Conservation (phyloP, 768 basidiomycete species). For the Pulveroboletus ravenelii region DNA sequence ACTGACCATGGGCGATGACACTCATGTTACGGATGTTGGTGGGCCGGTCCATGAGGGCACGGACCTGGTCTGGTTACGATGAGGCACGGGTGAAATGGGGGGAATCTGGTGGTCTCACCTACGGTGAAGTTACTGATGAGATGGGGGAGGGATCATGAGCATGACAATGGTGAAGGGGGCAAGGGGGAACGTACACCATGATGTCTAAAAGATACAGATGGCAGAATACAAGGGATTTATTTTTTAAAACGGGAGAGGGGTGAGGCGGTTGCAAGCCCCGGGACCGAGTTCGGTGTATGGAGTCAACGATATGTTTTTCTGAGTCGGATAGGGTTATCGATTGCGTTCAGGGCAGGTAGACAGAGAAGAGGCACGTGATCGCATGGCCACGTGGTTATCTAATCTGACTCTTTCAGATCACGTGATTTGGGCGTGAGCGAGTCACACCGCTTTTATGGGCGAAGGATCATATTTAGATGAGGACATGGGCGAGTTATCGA, state of each 20-base stretch:
- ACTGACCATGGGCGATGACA: constrained; percentile 85
- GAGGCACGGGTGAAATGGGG: neutral
- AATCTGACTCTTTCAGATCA: constrained; percentile 10
- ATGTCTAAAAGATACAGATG: constrained; percentile 45
- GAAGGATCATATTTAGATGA: neutral
- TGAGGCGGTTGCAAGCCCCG: constrained; percentile 24
- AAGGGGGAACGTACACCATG: constrained; percentile 71
- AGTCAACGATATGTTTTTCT: constrained; percentile 11
- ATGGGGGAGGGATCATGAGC: constrained; percentile 27
- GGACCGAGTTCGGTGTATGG: constrained; percentile 21
- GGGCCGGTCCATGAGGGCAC: constrained; percentile 81
- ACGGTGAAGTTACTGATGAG: constrained; percentile 78
- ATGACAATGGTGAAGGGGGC: constrained; percentile 5
- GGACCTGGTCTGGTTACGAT: constrained; percentile 66
- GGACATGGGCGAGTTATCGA: constrained; percentile 18
- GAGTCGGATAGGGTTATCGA: constrained; percentile 33
- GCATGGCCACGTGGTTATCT: constrained; percentile 14
- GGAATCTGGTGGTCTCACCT: constrained; percentile 46
- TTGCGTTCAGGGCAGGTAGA: constrained; percentile 41
- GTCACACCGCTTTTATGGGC: constrained; percentile 5
- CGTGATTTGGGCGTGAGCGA: constrained; percentile 10
- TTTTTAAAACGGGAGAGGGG: constrained; percentile 1
- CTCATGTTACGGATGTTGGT: constrained; percentile 96
- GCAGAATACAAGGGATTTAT: constrained; percentile 4
- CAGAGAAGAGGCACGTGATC: constrained; percentile 5